Base-by-base conservation (phyloP, 2,329 filamentous ascomycete species). In the Zarea fungicola region DNA sequence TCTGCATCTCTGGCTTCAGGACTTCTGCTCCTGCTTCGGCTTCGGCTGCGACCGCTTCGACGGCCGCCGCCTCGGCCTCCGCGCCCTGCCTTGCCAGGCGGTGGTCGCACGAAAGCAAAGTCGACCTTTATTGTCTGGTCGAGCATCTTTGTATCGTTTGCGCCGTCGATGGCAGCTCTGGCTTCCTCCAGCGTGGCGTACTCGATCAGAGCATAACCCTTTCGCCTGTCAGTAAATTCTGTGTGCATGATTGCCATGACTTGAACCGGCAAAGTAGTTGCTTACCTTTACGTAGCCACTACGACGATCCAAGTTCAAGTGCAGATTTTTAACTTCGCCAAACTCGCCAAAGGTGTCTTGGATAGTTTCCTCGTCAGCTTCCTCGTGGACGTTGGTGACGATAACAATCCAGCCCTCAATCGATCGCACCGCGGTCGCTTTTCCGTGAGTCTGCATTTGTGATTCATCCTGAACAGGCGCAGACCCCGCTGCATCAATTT, bases 381-480 rank as follows among this genome's bases (percentile, higher is more conserved):
- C 88, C 64, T 93, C 88, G 71, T 93, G 88, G 28, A 93, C 85
- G 62, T 93, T 93, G 45, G 87, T 91, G 56, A 88, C 87, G 54
- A 89, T 83, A 61, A 93, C 76, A 67, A 93, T 93, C 89, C 89
- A 93, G 58, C 89, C 88, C 69, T 93, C 88, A 62, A 93, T 91
- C 48, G 85, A 90, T 60, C 88, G 87, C 52, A 93, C 88, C 21
- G 88, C 88, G 1, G 84, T 89, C 48, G 87, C 87, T 63, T 86
- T 85, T 31, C 78, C 75, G 59, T 81, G 78, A 6, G 87, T 91
- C 60, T 82, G 81, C 76, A 89, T 85, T 61, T 85, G 81, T 59
- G 73, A 71, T 54, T 79, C 73, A 60, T 79, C 78, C 58, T 67
- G 68, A 50, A 70, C 65, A 52, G 73, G 69, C 48, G 68, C 60